Base-by-base conservation (phyloP, 2,329 filamentous ascomycete genomes). In the Cytospora mali region DNA sequence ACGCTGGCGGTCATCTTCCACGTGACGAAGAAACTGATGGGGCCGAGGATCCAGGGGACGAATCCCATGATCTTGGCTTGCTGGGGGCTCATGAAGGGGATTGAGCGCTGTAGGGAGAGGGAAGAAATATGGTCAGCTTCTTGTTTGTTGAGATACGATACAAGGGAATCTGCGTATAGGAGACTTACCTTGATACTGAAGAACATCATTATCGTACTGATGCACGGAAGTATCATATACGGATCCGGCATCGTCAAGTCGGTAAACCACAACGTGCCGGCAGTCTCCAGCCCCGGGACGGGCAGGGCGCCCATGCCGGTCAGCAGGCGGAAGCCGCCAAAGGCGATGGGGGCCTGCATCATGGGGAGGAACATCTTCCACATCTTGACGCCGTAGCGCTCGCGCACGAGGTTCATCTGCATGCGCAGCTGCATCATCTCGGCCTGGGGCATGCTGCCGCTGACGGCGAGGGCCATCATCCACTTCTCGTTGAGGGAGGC, bases 241-340 rank as follows among this genome's bases (percentile, higher is more conserved):
- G 95, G 94, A 75, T 99, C 95, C 2, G 84, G 75, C 25, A 87
- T 72, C 0, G 92, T 88, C 66, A 99, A 76, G 74, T 98, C 90
- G 1, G 79, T 76, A 68, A 98, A 84, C 95, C 95, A 99, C 48
- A 88, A 76, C 39, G 88, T 76, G 3, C 91, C 88, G 33, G 90
- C 91, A 1, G 77, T 79, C 69, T 91, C 84, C 67, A 98, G 75
- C 1, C 86, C 88, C 0, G 94, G 94, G 6, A 97, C 92, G 4
- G 94, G 94, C 54, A 98, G 78, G 25, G 80, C 75, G 1, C 86
- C 76, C 90, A 97, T 96, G 68, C 83, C 88, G 58, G 86, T 83
- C 66, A 96, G 75, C 52, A 94, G 80, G 64, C 90, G 86, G 81
- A 94, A 98, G 64, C 90, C 88, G 69, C 93, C 92, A 74, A 87